Evolutionary conservation across 257 asterid species (phyloP).

Genomic region (Ehretia macrophylla): DNA sequence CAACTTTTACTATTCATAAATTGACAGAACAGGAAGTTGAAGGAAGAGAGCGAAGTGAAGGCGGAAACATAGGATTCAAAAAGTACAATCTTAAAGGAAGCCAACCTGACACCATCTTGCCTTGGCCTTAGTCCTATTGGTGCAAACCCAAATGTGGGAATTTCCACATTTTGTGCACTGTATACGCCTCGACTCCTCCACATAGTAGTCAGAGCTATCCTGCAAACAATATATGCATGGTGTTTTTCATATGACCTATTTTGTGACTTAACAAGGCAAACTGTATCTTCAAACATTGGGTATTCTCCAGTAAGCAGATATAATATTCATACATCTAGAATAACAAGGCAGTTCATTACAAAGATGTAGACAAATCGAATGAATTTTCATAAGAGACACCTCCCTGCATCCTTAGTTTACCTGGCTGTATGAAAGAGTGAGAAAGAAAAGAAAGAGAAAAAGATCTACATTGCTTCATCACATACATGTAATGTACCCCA

Average conservation of each 20-base stretch:
- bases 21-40: neutral
- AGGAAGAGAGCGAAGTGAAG: neutral
- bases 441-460: no score
- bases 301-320: no score
- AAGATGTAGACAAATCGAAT: no score
- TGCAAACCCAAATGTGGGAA: conserved; percentile 95
- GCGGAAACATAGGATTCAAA: neutral
- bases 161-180: conserved; percentile 98
- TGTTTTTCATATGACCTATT: conserved; percentile 6
- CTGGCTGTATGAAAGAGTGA: no score
- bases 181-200: conserved; percentile 92
- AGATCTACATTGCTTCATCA: no score
- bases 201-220: conserved; percentile 68
- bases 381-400: no score
- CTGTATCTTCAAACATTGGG: neutral
- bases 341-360: no score
- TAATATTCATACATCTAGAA: no score
- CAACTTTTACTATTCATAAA: conserved; percentile 13
- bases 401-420: no score
- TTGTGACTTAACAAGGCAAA: conserved; percentile 2
- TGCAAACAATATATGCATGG: conserved; percentile 28
- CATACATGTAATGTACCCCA: neutral
- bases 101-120: conserved; percentile 99
- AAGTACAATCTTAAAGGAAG: conserved; percentile 2
- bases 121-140: conserved; percentile 80